Evolutionary conservation across 495 filamentous ascomycete species (phyloP), one percentile per base, ranked within the genome.

Genomic region (Pseudotulostoma volvatum): DNA sequence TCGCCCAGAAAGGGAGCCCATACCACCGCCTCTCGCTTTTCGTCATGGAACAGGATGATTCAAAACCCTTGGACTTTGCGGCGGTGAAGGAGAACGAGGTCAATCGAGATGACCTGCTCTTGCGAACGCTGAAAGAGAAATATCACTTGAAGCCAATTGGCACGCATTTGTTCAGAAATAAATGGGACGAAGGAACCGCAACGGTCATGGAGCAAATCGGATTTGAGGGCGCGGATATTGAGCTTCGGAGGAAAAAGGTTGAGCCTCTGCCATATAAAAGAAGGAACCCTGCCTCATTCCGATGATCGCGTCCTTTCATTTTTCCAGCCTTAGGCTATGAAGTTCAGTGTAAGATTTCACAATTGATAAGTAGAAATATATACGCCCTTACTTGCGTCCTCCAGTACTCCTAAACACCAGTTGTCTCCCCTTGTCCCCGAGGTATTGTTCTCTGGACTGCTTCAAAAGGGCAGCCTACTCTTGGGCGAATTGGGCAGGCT

Each of bases 1-100:
- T 76, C 43, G 80, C 84, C 2, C 83, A 95, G 52, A 92, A 84
- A 63, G 90, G 90, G 34, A 69, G 75, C 11, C 85, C 85, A 1
- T 96, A 95, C 56, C 92, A 95, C 61, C 80, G 90, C 36, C 67
- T 93, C 25, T 71, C 73, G 19, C 52, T 96, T 36, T 82, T 94
- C 56, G 64, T 96, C 34, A 63, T 96, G 21, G 68, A 87, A 60
- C 90, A 99, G 60, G 63, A 70, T 31, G 58, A 72, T 17, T 72
- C 68, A 17, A 45, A 66, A 40, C 58, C 56, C 1, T 46, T 94
- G 31, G 76, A 92, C 49, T 57, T 72, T 23, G 63, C 53, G 5
- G 55, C 63, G 11, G 51, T 86, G n/a, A 70, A 72, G 46, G 61
- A 66, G 41, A 61, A 60, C 45, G 54, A 60, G 40, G 52, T 51